Percentiles rank a stretch among this genome's conserved stretches.
Conservation (phyloP, 345 rosid species). For the Firmiana major region DNA sequence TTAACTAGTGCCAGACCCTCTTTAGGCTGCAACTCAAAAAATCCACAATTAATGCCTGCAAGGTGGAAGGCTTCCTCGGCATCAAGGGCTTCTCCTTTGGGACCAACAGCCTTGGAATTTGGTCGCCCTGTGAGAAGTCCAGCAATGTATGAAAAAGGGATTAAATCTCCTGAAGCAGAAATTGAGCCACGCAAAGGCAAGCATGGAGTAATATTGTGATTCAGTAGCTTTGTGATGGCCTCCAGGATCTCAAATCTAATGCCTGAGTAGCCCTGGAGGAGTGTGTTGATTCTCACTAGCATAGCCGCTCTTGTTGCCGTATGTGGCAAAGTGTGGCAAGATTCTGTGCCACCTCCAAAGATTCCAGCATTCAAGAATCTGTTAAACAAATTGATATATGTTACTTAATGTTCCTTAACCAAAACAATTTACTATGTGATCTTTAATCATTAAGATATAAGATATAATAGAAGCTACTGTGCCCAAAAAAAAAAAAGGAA, state of each 20-base stretch:
- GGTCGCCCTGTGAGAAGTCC: too few relatives aligned
- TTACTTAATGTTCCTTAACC: background rate
- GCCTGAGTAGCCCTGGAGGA: slow-evolving; percentile 43
- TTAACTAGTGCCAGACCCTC: too few relatives aligned
- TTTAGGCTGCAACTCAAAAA: too few relatives aligned
- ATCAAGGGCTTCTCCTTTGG: too few relatives aligned
- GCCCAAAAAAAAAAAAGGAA: too few relatives aligned
- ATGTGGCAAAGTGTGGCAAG: slow-evolving; percentile 25
- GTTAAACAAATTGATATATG: background rate
- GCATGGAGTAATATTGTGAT: slow-evolving; percentile 34
- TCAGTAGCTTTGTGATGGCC: slow-evolving; percentile 30
- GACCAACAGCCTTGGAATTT: too few relatives aligned
- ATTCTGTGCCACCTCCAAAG: slow-evolving; percentile 29
- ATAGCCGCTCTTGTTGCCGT: slow-evolving; percentile 36
- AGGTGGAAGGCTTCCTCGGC: too few relatives aligned
- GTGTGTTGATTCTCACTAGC: slow-evolving; percentile 38
- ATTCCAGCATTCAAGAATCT: slow-evolving; percentile 39
- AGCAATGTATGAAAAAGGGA: too few relatives aligned
- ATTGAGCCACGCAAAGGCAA: slow-evolving; percentile 35
- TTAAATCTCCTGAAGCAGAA: too few relatives aligned
- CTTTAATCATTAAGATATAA: background rate
- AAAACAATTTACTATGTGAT: background rate
- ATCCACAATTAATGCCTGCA: too few relatives aligned
- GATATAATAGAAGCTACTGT: too few relatives aligned
- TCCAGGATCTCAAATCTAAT: slow-evolving; percentile 37